Base-by-base conservation (phyloP, 164 flowering plant genomes). In the Akebia trifoliata region DNA sequence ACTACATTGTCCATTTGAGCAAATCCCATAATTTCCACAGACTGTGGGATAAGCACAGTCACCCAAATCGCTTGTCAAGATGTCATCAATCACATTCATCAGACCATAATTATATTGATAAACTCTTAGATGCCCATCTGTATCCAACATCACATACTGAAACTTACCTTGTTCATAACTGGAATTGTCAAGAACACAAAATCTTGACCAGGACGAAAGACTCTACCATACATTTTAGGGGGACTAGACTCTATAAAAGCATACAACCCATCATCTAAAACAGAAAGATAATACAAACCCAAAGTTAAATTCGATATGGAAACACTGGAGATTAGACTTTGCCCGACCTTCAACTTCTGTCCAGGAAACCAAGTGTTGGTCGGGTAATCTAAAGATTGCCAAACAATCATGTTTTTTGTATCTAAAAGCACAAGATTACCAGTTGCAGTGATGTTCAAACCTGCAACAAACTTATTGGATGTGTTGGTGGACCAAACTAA, bases 321-420 rank as follows among this genome's bases (percentile, higher is more conserved):
- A 39, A 49, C 54, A 42, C 65, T 60, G 1, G 69, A 37, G 0
- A 35, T 57, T 2, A 70, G 45, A 26, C 37, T 46, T 20, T 63
- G 56, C 24, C 63, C 62, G 0, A 20, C n/a, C 1, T n/a, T 14
- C 20, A 67, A 46, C 6, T 12, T 60, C 43, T 72, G 75, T 22
- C 63, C 75, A 7, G 66, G 66, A 52, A 72, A 42, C 35, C 60
- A 56, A 8, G 47, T 17, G 18, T 72, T 69, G 4, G 69, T 67
- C 2, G 69, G 75, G 31, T 67, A 66, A 51, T 67, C 72, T 43
- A 72, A 67, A 18, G 75, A 67, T 56, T 72, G 75, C 72, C 75
- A 67, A 14, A 67, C 51, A 3, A 35, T 25, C 1, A 20, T 0
- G 2, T 64, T 53, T 26, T 17, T 48, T 8, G 0, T 7, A 35